Conservation (phyloP, 345 rosid species). For the Excoecaria cochinchinensis region DNA sequence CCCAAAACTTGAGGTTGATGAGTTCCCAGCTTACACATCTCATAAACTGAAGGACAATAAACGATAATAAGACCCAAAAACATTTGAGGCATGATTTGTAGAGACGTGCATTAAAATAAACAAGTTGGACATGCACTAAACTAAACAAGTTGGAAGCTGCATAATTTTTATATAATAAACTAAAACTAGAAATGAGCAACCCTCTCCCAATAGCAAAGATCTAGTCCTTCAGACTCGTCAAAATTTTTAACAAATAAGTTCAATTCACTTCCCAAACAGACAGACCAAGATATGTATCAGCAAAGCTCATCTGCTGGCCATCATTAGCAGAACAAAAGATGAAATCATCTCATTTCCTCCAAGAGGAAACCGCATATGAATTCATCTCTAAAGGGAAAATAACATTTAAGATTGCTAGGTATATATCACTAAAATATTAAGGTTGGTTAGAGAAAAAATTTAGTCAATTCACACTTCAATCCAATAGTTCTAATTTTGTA, state of each 20-base stretch:
- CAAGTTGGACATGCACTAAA: neutral
- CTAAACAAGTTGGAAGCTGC: neutral
- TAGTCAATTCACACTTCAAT: neutral
- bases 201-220: neutral
- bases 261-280: neutral
- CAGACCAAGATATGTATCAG: neutral
- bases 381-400: neutral
- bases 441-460: neutral
- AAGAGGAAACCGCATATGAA: neutral
- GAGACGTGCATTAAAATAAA: neutral
- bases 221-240: neutral
- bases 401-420: neutral
- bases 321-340: neutral
- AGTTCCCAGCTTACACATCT: constrained; percentile 88
- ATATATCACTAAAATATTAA: neutral
- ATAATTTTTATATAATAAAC: neutral
- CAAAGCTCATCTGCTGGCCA: neutral
- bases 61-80: neutral
- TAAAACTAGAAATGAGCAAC: neutral
- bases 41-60: constrained; percentile 59
- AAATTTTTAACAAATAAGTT: constrained; percentile 4
- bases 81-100: neutral
- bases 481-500: neutral
- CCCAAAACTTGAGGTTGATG: constrained; percentile 82
- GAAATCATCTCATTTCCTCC: neutral